Evolutionary conservation across 2,329 filamentous ascomycete genomes (phyloP), one percentile per base, ranked within the genome.

Genomic region (Paracoccidioides brasiliensis): DNA sequence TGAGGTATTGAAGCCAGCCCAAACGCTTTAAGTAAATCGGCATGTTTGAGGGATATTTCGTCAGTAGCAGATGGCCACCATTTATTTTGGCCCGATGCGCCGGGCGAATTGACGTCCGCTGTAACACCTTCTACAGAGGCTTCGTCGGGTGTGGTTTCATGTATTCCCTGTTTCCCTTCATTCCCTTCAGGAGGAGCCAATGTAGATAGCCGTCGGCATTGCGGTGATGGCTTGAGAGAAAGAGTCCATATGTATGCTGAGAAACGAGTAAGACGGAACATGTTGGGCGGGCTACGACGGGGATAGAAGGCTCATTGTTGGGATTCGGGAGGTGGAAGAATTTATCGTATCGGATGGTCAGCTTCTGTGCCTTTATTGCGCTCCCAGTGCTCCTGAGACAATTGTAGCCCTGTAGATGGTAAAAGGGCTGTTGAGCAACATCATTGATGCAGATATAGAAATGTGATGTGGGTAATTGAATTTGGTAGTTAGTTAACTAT

Each of bases 1-100:
- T 55, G 58, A 41, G 59, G 61, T 43, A 60, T 60, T 52, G 54
- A 48, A 44, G 58, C 55, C 46, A 64, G 54, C 14, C 57, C 58
- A 51, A 64, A 64, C 32, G 55, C 12, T 12, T 60, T 54, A n/a
- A 60, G 46, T 40, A 60, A 22, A 15, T 43, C 53, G 30, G 58
- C 52, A 12, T 40, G 40, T 22, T 58, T 49, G 14, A 42, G 44
- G 28, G 40, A 43, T 49, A 55, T 55, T 22, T 50, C 46, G 30
- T 59, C 56, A 4, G 38, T 28, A 40, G 53, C 59, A 55, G 28
- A 58, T 37, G 14, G 30, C 45, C 14, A n/a, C 45, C 45, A 14
- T n/a, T 12, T 35, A 32, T 6, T n/a, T 7, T 22, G 33, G 45
- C n/a, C 5, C 2, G 32, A 35, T 9, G 45, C n/a, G n/a, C 32